phyloP scores from a whole-genome alignment of 2,329 filamentous ascomycete species.

The Cytospora schulzeri region DNA sequence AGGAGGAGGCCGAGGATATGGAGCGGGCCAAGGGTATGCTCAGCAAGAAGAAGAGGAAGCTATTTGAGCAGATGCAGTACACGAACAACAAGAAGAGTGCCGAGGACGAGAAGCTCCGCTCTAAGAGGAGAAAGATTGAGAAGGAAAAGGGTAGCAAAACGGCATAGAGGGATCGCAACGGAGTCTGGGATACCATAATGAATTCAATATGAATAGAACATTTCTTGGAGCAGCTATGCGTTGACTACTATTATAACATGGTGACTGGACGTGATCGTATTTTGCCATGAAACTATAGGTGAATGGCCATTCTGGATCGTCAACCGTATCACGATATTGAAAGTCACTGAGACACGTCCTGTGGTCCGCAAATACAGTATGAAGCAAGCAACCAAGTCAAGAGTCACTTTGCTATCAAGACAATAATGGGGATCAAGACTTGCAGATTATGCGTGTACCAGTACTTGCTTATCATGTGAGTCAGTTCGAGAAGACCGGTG shows the following conservation, averaged over 20 bases:
- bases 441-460: too few relatives aligned
- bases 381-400: too few relatives aligned
- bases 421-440: too few relatives aligned
- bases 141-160: slow-evolving; percentile 52
- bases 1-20: slow-evolving; percentile 81
- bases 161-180: slow-evolving; percentile 37
- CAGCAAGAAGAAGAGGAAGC: slow-evolving; percentile 94
- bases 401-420: too few relatives aligned
- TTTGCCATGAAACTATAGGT: too few relatives aligned
- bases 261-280: neutral
- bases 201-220: slow-evolving; percentile 24
- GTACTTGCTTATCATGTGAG: too few relatives aligned
- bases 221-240: neutral
- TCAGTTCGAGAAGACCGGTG: too few relatives aligned
- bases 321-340: too few relatives aligned
- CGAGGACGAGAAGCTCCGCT: slow-evolving; percentile 82
- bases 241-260: neutral
- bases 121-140: slow-evolving; percentile 90
- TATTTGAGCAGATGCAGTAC: slow-evolving; percentile 97
- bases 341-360: too few relatives aligned
- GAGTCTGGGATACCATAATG: slow-evolving; percentile 28
- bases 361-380: too few relatives aligned
- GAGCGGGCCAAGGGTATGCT: slow-evolving; percentile 98
- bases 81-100: slow-evolving; percentile 91
- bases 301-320: too few relatives aligned